Evolutionary conservation across 352 stramenopile genomes (phyloP), one percentile per base, ranked within the genome.

Genomic region (Phytophthora macrochlamydospora): DNA sequence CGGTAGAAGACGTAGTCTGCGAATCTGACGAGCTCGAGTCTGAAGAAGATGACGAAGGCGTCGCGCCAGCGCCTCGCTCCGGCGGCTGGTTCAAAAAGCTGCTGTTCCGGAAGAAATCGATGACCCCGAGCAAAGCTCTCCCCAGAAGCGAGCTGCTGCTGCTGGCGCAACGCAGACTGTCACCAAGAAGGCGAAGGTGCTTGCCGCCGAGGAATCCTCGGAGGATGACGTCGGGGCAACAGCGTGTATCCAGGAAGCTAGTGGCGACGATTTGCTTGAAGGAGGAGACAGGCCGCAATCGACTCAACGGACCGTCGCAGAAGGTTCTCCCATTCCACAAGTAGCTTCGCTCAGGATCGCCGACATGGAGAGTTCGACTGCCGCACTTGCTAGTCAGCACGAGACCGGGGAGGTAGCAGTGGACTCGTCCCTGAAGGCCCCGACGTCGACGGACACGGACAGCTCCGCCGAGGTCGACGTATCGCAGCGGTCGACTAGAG

Each of bases 291-390:
- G 43, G 43, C 43, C 12, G 18, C 18, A 24, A 24, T 24, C 18
- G 12, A 53, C 32, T 28, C 30, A 53, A 48, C 42, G 46, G 55
- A 51, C 7, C 28, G 33, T 7, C 30, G 37, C 37, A 24, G 59
- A 76, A 67, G 31, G 13, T 76, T 76, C 59, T 63, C 7, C 38
- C 60, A 73, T 69, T 76, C 64, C 45, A 35, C n/a, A 42, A 61
- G 42, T 43, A 18, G 29, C 49, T 28, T 5, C 37, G n/a, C 43
- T 2, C 14, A 35, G 59, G 7, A 59, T 33, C 14, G 35, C 43
- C 2, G 51, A 48, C 49, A 49, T 29, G 4, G 55, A 45, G 12
- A 74, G 61, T 51, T 42, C 65, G 53, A 18, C 12, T n/a, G 33
- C 14, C 13, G 4, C 42, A 42, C 40, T 35, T 38, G 49, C 32